These are phyloP conservation scores for Paratinospora sagittata DNA, from an alignment of 164 flowering plant species.

Conservation along the genomic window DNA sequence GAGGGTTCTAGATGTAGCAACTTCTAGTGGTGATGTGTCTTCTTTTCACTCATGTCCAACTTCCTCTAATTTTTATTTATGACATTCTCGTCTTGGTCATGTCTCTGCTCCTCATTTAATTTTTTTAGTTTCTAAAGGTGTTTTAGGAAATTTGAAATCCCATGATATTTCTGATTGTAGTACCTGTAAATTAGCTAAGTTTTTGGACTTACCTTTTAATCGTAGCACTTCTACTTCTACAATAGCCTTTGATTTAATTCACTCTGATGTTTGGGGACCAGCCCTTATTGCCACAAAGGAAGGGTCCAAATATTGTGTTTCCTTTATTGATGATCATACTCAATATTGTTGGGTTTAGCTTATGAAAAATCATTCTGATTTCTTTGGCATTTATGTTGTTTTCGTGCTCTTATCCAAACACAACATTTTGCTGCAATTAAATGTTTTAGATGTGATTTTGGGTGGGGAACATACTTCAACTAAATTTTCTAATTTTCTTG, in stretches of 20 bases:
- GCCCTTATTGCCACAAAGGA: not conserved
- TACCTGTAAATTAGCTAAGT: not conserved
- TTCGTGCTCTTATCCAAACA: too few relatives aligned
- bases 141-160: not conserved
- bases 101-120: slow-evolving; percentile 2
- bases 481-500: too few relatives aligned
- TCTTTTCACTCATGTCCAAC: slow-evolving; percentile 14
- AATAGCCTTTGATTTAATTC: not conserved
- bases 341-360: too few relatives aligned
- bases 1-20: not conserved
- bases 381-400: too few relatives aligned
- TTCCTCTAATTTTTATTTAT: slow-evolving; percentile 17
- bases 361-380: too few relatives aligned
- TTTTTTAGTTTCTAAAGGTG: not conserved
- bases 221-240: not conserved
- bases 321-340: too few relatives aligned
- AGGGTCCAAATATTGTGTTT: too few relatives aligned
- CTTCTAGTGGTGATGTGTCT: slow-evolving; percentile 15
- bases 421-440: too few relatives aligned
- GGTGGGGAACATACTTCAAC: too few relatives aligned
- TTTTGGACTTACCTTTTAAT: not conserved
- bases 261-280: not conserved
- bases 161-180: too few relatives aligned
- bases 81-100: slow-evolving; percentile 19
- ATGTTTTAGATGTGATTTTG: too few relatives aligned